phyloP scores from a whole-genome alignment of 306 rosid genomes.

The Glycyrrhiza uralensis region DNA sequence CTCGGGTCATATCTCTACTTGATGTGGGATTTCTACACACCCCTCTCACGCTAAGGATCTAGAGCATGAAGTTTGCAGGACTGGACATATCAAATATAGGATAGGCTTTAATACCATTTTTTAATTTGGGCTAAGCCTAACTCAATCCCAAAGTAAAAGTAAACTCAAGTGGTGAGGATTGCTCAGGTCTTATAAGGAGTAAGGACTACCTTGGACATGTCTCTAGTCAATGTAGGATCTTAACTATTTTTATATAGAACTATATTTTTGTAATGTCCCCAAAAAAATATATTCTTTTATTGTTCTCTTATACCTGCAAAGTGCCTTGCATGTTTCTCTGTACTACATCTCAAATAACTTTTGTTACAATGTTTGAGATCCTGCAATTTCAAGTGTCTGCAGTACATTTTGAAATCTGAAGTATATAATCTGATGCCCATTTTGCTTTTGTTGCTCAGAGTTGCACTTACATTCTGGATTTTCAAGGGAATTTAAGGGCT shows the following conservation, averaged over 20 bases:
- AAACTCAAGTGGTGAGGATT: neutral
- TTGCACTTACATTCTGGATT: slow-evolving; percentile 24
- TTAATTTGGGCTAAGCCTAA: neutral
- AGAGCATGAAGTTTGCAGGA: neutral
- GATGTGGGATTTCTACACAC: neutral
- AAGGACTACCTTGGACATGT: neutral
- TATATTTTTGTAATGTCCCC: neutral
- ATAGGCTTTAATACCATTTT: neutral
- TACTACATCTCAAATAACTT: neutral
- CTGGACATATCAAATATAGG: neutral
- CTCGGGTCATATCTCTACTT: neutral
- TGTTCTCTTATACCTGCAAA: neutral
- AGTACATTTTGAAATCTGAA: neutral
- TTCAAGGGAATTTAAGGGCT: slow-evolving; percentile 17
- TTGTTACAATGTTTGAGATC: neutral
- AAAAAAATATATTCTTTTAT: neutral
- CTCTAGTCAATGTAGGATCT: neutral
- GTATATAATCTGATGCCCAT: neutral
- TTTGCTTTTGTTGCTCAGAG: slow-evolving; percentile 23
- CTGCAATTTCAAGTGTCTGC: neutral
- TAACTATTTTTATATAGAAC: neutral
- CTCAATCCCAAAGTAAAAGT: neutral
- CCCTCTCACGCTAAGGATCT: neutral
- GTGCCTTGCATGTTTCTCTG: slow-evolving; percentile 17
- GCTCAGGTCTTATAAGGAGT: neutral